Evolutionary conservation across 2,329 filamentous ascomycete species (phyloP).

Genomic region (Cyphellophora attinorum): DNA sequence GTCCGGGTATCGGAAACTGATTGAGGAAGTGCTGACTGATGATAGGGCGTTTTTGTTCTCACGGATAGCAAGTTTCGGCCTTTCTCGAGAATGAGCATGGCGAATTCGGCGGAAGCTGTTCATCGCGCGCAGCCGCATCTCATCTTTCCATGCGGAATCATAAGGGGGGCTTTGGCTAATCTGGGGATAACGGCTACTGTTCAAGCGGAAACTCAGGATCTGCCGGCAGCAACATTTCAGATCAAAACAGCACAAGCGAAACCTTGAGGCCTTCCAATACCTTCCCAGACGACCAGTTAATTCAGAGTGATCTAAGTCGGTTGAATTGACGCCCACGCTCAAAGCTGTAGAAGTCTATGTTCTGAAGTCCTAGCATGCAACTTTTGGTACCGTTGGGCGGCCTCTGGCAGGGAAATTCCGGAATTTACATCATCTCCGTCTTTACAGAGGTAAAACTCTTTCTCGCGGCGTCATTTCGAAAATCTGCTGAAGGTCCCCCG

Average conservation of each 20-base stretch:
- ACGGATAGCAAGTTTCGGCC: conserved; percentile 89
- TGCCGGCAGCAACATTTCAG: conserved; percentile 87
- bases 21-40: background rate
- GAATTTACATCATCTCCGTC: no score
- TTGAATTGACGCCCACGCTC: no score
- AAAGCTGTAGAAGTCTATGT: no score
- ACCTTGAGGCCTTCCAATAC: conserved; percentile 5
- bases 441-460: no score
- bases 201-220: conserved; percentile 76
- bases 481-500: no score
- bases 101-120: conserved; percentile 63
- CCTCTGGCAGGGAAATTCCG: no score
- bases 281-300: no score
- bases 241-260: conserved; percentile 58
- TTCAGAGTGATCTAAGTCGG: no score
- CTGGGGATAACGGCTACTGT: conserved; percentile 87
- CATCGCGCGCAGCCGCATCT: conserved; percentile 65
- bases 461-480: no score
- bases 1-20: no score
- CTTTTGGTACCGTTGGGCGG: no score
- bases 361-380: no score
- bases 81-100: conserved; percentile 79
- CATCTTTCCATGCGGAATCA: conserved; percentile 89
- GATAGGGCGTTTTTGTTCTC: conserved; percentile 82
- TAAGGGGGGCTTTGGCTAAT: conserved; percentile 83